Percentiles rank a stretch among this genome's conserved stretches.
Conservation (phyloP, 352 stramenopile species). For the Globisporangium emineosum region DNA sequence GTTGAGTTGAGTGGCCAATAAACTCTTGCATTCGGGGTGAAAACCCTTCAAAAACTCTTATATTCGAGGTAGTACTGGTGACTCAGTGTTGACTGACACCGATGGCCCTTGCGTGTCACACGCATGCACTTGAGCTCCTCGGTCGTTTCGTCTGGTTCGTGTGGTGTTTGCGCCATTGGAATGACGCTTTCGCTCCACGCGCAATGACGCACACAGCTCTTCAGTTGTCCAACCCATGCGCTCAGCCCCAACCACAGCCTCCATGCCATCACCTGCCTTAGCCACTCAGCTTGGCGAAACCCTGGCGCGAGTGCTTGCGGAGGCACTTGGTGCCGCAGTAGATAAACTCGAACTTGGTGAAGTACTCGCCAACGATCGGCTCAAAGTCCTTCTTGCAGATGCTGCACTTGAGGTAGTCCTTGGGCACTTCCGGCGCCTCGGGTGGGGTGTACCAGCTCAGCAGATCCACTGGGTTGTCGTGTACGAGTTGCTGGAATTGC, state of each 20-base stretch:
- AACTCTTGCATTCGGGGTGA: too few relatives aligned
- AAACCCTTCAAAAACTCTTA: not conserved
- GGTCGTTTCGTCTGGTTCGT: not conserved
- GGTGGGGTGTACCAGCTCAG: constrained; percentile 65
- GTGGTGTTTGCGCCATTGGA: not conserved
- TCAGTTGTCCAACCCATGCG: too few relatives aligned
- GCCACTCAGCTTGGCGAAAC: constrained; percentile 29
- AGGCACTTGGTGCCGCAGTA: constrained; percentile 86
- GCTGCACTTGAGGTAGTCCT: constrained; percentile 72
- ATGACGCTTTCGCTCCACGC: not conserved
- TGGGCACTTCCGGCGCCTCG: constrained; percentile 47
- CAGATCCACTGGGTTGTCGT: constrained; percentile 40
- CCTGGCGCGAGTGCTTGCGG: constrained; percentile 59
- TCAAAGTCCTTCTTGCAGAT: constrained; percentile 76
- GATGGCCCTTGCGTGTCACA: not conserved
- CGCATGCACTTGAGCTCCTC: not conserved
- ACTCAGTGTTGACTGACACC: too few relatives aligned
- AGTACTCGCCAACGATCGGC: constrained; percentile 84
- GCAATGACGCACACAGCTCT: not conserved
- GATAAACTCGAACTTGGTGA: constrained; percentile 80
- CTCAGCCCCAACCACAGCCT: too few relatives aligned
- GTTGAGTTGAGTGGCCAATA: too few relatives aligned
- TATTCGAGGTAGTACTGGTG: too few relatives aligned
- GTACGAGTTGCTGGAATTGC: constrained; percentile 46
- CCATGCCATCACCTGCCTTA: not conserved